Base-by-base conservation (phyloP, 1,284 basidiomycete species). In the Cutaneotrichosporon spelunceum region DNA sequence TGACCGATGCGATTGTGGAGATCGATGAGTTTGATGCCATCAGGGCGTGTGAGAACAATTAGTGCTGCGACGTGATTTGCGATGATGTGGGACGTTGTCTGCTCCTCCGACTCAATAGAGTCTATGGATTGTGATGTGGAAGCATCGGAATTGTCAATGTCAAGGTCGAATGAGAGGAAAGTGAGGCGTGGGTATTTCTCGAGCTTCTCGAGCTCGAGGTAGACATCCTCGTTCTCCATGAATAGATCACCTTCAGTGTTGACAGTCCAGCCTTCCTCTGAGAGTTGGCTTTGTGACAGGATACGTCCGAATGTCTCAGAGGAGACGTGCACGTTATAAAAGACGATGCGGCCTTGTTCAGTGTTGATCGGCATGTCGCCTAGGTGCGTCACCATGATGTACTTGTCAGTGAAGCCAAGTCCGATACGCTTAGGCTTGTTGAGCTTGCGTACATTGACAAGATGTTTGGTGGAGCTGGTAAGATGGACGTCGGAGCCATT, bases 1-100 rank as follows among this genome's bases (percentile, higher is more conserved):
- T 58, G 57, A 16, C 49, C 57, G 3, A 58, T 36, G 16, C 42
- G 52, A 42, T 29, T 13, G 29, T 53, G 57, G 19, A 52, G 13
- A 16, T 42, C 39, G 39, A 14, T 14, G 39, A 42, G 39, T n/a
- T 6, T n/a, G 14, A 5, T 45, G 42, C 16, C 39, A n/a, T 42
- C 42, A 21, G 42, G 42, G 23, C 16, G n/a, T 8, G 30, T 30
- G 30, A 10, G 6, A 10, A 10, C 30, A 30, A 10, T 5, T 30
- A 10, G 5, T 5, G 30, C 30, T 6, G 30, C 10, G 42, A 21
- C 42, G 19, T 45, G 13, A n/a, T n/a, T 5, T n/a, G 42, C 21
- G 14, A 42, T 42, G 13, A 9, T 21, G 16, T n/a, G 39, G 10
- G 11, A 16, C 19, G 11, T 23, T 4, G 19, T 19, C 42, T 45